Percentiles rank a stretch among this genome's conserved stretches.
phyloP scores from a whole-genome alignment of 2,329 filamentous ascomycete species.

The Diplocarpon mali region DNA sequence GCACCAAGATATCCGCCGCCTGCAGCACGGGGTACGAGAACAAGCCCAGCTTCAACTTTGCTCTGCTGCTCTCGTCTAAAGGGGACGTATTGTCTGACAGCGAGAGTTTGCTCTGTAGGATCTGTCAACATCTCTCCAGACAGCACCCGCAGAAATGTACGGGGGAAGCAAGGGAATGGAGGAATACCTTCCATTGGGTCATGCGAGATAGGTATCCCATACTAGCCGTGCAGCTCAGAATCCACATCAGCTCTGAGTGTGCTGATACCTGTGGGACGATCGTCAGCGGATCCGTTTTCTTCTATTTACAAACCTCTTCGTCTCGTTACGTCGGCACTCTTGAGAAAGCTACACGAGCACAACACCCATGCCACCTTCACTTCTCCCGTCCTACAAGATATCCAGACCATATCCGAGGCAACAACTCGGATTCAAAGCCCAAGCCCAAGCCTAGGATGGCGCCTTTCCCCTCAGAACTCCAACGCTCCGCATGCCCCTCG shows the following conservation, averaged over 20 bases:
- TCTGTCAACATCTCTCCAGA: constrained; percentile 31
- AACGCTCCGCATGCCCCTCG: background rate
- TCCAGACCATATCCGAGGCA: no score
- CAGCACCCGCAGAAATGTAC: background rate
- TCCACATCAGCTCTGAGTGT: constrained; percentile 93
- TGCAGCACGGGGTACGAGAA: constrained; percentile 96
- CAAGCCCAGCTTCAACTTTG: constrained; percentile 70
- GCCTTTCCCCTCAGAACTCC: background rate
- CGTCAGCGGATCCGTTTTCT: background rate
- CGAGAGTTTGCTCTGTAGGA: constrained; percentile 45
- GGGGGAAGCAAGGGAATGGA: background rate
- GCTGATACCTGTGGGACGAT: constrained; percentile 47
- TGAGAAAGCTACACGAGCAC: no score
- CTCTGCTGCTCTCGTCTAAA: constrained; percentile 47
- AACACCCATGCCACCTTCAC: no score
- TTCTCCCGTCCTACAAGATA: no score
- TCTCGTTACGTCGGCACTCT: no score
- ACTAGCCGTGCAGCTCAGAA: constrained; percentile 80
- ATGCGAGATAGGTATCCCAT: constrained; percentile 94
- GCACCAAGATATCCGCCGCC: constrained; percentile 85
- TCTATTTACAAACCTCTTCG: background rate
- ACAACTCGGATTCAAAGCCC: no score
- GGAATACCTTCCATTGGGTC: constrained; percentile 91
- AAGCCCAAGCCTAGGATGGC: no score
- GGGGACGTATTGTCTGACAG: constrained; percentile 46